Evolutionary conservation across 1,284 basidiomycete genomes (phyloP).

Genomic region (Ustilago tritici): DNA sequence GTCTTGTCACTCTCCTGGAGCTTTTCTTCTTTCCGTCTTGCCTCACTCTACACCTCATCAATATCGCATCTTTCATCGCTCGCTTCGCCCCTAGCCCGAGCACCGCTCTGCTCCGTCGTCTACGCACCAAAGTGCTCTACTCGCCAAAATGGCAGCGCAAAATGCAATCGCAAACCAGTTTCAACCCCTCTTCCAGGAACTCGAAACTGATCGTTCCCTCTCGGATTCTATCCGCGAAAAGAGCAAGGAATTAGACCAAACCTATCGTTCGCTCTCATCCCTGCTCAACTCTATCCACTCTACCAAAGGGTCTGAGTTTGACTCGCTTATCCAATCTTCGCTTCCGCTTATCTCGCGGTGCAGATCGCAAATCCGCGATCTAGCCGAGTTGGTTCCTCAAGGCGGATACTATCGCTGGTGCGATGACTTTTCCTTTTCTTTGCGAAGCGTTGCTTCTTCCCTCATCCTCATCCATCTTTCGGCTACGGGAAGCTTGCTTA

Average conservation of each 20-base stretch:
- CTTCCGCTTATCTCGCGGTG: neutral
- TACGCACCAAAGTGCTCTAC: too few species aligned
- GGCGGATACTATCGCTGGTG: constrained; percentile 43
- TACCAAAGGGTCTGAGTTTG: constrained; percentile 23
- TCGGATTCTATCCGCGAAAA: constrained; percentile 50
- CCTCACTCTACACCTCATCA: too few species aligned
- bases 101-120: too few species aligned
- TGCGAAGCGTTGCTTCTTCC: constrained; percentile 32
- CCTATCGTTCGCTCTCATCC: constrained; percentile 35
- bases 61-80: too few species aligned
- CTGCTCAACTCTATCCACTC: constrained; percentile 52
- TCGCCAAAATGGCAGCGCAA: neutral
- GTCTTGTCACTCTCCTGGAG: too few species aligned
- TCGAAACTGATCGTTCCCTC: constrained; percentile 42
- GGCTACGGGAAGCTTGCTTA: constrained; percentile 43
- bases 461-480: constrained; percentile 40
- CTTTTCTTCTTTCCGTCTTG: too few species aligned
- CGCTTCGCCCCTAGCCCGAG: too few species aligned
- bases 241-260: constrained; percentile 51
- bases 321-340: neutral
- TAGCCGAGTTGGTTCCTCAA: constrained; percentile 30
- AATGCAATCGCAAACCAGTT: constrained; percentile 25
- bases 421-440: constrained; percentile 34
- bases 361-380: neutral
- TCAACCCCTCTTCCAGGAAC: constrained; percentile 46